Base-by-base conservation (phyloP, 768 basidiomycete genomes). In the Stropharia rugosoannulata region DNA sequence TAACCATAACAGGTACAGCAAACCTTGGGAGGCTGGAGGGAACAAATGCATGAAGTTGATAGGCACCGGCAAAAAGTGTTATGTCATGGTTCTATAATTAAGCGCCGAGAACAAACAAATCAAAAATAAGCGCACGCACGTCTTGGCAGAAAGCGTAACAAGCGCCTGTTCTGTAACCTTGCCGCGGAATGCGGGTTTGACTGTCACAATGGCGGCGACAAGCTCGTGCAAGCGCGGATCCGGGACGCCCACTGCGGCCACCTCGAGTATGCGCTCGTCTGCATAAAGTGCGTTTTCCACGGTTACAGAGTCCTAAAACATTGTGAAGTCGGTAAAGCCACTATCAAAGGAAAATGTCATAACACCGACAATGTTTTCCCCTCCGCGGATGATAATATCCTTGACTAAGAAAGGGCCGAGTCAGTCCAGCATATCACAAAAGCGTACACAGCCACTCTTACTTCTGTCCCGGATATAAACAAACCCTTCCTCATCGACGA, bases 381-480 rank as follows among this genome's bases (percentile, higher is more conserved):
- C 84, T 29, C 84, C 83, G 29, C 83, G 75, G 54, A 85, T 82
- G 44, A 86, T 86, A 51, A 86, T 76, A 60, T 86, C 84, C 66
- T 86, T 85, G 16, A 82, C 84, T 81, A 40, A 44, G 49, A 51
- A 38, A 44, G 42, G 5, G 16, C 45, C n/a, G 16, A 18, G 43
- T 60, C 12, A 59, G 51, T 49, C 5, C 35, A 37, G 49, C n/a
- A 44, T 19, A 19, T 9, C 19, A 41, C 22, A 45, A 16, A 19
- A 29, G 41, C 12, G 43, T 9, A 44, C 5, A 47, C 29, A 12
- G 45, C 51, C 39, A 5, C 25, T 22, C 72, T 68, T 62, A 78
- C 75, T 66, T 61, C 83, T 70, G 60, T 83, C 81, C 49, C 81
- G 80, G 57, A 84, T 82, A 68, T 76, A 81, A 56, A 83, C 76